Percentiles rank a stretch among this genome's conserved stretches.
Evolutionary conservation across 2,329 filamentous ascomycete genomes (phyloP).

Genomic region (Apiospora sp.): DNA sequence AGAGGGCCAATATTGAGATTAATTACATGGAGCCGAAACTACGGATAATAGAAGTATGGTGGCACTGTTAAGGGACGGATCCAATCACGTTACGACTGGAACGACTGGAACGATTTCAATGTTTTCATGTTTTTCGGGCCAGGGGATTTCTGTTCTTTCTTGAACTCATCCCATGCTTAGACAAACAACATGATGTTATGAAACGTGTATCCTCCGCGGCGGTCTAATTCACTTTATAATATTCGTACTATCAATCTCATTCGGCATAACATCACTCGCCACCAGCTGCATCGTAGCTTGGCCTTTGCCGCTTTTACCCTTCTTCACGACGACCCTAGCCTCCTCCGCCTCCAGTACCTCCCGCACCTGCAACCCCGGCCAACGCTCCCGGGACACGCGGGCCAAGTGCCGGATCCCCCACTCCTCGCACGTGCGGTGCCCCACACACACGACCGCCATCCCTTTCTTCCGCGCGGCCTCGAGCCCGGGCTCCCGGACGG

Average conservation of each 20-base stretch:
- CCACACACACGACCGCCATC: conserved; percentile 32
- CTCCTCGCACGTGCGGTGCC: conserved; percentile 32
- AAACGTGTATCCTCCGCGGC: no score
- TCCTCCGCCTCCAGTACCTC: conserved; percentile 30
- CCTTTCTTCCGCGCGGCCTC: conserved; percentile 25
- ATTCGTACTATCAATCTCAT: not conserved
- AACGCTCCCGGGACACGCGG: conserved; percentile 23
- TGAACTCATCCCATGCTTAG: no score
- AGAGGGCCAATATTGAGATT: no score
- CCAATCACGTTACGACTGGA: no score
- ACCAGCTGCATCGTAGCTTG: not conserved
- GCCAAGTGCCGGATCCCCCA: conserved; percentile 32
- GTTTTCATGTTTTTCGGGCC: no score
- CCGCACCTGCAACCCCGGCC: conserved; percentile 29
- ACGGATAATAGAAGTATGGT: no score
- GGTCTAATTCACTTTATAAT: not conserved
- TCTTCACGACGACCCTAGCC: not conserved
- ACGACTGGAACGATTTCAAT: no score
- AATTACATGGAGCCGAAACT: no score
- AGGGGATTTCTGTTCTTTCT: no score
- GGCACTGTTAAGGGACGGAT: no score
- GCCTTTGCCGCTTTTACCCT: not conserved
- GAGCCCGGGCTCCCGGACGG: conserved; percentile 29
- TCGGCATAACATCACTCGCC: not conserved
- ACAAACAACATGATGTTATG: no score